Conservation (phyloP, 495 filamentous ascomycete species). For the Neurospora hispaniola region DNA sequence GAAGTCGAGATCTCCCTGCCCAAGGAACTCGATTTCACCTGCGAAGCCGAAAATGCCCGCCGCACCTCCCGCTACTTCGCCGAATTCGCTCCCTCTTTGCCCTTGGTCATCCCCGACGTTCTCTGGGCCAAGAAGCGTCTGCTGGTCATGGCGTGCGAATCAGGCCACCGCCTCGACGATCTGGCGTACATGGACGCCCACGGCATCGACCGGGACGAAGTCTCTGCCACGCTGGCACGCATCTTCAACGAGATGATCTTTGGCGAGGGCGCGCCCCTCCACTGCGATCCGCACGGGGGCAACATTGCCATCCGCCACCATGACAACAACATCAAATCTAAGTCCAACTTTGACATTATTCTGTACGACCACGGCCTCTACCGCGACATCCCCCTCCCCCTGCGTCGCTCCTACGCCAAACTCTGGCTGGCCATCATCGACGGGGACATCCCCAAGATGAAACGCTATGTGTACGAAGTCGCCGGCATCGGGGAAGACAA, state of each 20-base stretch:
- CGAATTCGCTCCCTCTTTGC: constrained; percentile 47
- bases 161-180: constrained; percentile 82
- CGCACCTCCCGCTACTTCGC: constrained; percentile 69
- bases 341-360: constrained; percentile 85
- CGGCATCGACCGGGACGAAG: constrained; percentile 88
- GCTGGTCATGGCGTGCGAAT: constrained; percentile 88
- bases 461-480: constrained; percentile 77
- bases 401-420: constrained; percentile 86
- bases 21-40: constrained; percentile 80
- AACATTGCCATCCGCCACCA: constrained; percentile 81
- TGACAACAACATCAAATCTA: constrained; percentile 2
- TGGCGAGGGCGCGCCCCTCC: constrained; percentile 74
- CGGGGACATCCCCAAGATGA: constrained; percentile 71
- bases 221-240: constrained; percentile 78
- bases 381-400: constrained; percentile 69
- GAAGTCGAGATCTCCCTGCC: constrained; percentile 90
- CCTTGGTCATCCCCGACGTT: constrained; percentile 82
- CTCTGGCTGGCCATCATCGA: constrained; percentile 96
- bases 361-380: constrained; percentile 98
- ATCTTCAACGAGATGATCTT: constrained; percentile 99
- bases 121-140: constrained; percentile 84
- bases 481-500: constrained; percentile 84
- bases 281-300: constrained; percentile 96
- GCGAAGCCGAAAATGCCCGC: constrained; percentile 78
- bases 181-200: constrained; percentile 75